Evolutionary conservation across 371 early-diverging fungal genomes (phyloP), one percentile per base, ranked within the genome.

Genomic region (Mortierella sp.): DNA sequence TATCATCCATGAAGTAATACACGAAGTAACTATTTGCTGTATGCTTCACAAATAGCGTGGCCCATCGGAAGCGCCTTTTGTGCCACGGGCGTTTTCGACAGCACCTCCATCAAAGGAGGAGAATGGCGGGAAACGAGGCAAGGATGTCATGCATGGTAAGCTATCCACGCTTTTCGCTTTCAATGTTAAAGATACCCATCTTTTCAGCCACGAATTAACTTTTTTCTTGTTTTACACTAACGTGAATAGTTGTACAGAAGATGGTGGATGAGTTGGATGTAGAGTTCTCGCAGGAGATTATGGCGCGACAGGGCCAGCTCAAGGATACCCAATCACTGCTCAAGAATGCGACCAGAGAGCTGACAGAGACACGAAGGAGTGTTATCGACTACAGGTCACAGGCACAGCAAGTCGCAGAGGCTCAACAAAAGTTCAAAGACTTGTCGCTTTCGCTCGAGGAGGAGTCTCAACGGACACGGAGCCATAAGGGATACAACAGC

Each of bases 241-340:
- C n/a, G 56, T 43, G 24, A 14, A 32, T 84, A 92, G 92, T 89
- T 78, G 94, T 95, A 27, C 94, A 94, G 82, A 92, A 90, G 71
- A 89, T 94, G 76, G 93, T 95, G 32, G 90, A 94, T 60, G 94
- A 91, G 10, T 75, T 95, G 18, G 95, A 95, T 77, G 84, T 90
- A 0, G 93, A 94, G 35, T 93, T 93, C 72, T 83, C 91, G 2
- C 89, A 87, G 8, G 93, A 94, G 72, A 81, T 96, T 58, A 79
- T 85, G 65, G 79, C 79, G 29, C 91, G 93, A 74, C 92, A 95
- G 56, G 89, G 90, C 35, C 92, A 93, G 70, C 83, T 95, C 44
- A 88, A 88, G 18, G 88, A 89, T 29, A 88, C 93, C 18, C 92
- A 93, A 81, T 84, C 81, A 21, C 90, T 93, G 65, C 87, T 96